A percentile compares a stretch with the other conserved stretches of the same genome.
Conservation (phyloP, 139 green algal genomes). For the Coelastrella sp. region DNA sequence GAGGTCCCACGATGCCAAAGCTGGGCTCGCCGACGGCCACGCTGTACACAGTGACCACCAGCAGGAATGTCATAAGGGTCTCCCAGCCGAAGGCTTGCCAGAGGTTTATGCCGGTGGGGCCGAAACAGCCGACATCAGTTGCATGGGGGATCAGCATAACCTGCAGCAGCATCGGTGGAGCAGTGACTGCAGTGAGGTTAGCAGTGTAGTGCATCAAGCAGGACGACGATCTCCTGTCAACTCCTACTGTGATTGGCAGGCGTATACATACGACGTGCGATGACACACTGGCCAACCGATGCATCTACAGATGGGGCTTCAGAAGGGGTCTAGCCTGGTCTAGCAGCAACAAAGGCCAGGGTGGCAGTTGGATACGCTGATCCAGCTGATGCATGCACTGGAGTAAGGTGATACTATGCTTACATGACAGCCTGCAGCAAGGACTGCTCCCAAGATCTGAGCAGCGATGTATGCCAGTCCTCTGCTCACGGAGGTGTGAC, state of each 20-base stretch:
- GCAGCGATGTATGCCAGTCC: constrained; percentile 62
- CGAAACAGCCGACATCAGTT: neutral
- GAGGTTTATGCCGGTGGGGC: neutral
- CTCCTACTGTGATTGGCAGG: too few relatives aligned
- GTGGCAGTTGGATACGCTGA: too few relatives aligned
- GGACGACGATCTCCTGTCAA: too few relatives aligned
- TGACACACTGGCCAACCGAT: too few relatives aligned
- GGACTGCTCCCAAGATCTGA: constrained; percentile 57
- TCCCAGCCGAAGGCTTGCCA: constrained; percentile 67
- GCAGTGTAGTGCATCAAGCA: too few relatives aligned
- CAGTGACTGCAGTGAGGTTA: too few relatives aligned
- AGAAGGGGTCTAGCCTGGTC: too few relatives aligned
- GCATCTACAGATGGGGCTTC: too few relatives aligned
- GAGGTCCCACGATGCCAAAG: constrained; percentile 61
- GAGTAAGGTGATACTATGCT: neutral
- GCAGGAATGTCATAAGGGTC: constrained; percentile 61
- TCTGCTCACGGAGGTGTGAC: constrained; percentile 59
- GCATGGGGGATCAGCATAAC: constrained; percentile 15
- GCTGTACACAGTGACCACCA: constrained; percentile 63
- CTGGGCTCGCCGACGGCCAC: constrained; percentile 62
- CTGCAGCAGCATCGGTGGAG: neutral
- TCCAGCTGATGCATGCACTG: too few relatives aligned
- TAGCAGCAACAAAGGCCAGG: too few relatives aligned
- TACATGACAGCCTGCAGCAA: constrained; percentile 31
- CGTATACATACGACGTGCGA: too few relatives aligned